Base-by-base conservation (phyloP, 2,329 filamentous ascomycete species). In the Aspergillus unguis region DNA sequence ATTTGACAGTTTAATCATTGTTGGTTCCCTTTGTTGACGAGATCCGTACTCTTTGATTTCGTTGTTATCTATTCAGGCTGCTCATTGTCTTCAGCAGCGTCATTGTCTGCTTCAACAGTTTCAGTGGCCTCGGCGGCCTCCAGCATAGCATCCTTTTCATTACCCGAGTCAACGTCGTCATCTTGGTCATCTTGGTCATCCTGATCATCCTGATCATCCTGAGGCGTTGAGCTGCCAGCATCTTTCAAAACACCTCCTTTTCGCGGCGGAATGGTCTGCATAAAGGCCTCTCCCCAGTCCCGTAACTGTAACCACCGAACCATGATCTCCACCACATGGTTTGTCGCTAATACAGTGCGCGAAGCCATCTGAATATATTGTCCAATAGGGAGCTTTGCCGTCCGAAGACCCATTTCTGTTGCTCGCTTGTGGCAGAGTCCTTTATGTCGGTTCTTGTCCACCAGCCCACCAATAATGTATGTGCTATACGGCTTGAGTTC, bases 281-380 rank as follows among this genome's bases (percentile, higher is more conserved):
- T 75, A 68, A 99, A 99, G 0, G 94, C 92, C 65, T 88, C 79
- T 1, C 87, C 92, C 94, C 94, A 99, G 69, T 97, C 88, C 2
- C 88, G 89, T 44, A 83, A 84, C 71, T 96, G 90, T 50, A 99
- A 72, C 91, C 92, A 99, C 59, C 85, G 85, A 42, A 96, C 75
- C 90, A 99, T 96, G 57, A 99, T 97, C 73, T 97, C 92, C 43
- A 94, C 83, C 1, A 99, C 94, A 66, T 99, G 94, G 67, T 97
- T 99, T 6, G 92, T 96, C 3, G 92, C 86, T 52, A 99, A 76
- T 4, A 99, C 89, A 62, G 87, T 84, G 31, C 94, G 84, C 62
- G 87, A 92, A 51, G 86, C 82, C 88, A 99, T 95, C 58, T 90
- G 82, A 78, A 99, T 86, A 70, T 90, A 97, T 57, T 97, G 86